Base-by-base conservation (phyloP, 73 alveolate genomes). In the Paramecium tetraurelia region DNA sequence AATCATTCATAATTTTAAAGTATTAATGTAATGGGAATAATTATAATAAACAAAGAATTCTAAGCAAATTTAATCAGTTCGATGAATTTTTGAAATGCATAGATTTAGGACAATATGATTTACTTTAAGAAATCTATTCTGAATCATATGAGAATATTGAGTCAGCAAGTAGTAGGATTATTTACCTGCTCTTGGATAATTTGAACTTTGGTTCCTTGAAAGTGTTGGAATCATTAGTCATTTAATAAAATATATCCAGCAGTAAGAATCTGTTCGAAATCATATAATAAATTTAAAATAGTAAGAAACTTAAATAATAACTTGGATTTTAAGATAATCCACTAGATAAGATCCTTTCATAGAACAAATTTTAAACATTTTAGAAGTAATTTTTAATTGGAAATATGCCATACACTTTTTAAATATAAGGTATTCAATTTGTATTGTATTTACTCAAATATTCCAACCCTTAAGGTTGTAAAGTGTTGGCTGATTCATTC, bases 11-110 rank as follows among this genome's bases (percentile, higher is more conserved):
- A 4, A 33, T 72, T n/a, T 36, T 72, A 36, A 72, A 72, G n/a
- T 36, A 35, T 29, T 72, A 29, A 29, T 36, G 57, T 36, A 14
- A 35, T n/a, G 57, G 59, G 35, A 72, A 72, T 72, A 20, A 36
- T 16, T 29, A 9, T 0, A 72, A 72, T 72, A 72, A 72, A 40
- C 35, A 14, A 72, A 72, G 86, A 40, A n/a, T 72, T 4, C 18
- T 72, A 12, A 72, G 59, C 7, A 36, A 72, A 36, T 72, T 72
- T 38, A 33, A 35, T 38, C 7, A 72, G 20, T 36, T 72, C n/a
- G 86, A 72, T 72, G 86, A 72, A 35, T 43, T 72, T 9, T 21
- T 72, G 20, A 72, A 72, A 36, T 72, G 86, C 18, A 36, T 72
- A 16, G 59, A 72, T 35, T 12, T 72, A 36, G 86, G 86, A 29